Base-by-base conservation (phyloP, 768 basidiomycete species). In the Mrakia gelida region DNA sequence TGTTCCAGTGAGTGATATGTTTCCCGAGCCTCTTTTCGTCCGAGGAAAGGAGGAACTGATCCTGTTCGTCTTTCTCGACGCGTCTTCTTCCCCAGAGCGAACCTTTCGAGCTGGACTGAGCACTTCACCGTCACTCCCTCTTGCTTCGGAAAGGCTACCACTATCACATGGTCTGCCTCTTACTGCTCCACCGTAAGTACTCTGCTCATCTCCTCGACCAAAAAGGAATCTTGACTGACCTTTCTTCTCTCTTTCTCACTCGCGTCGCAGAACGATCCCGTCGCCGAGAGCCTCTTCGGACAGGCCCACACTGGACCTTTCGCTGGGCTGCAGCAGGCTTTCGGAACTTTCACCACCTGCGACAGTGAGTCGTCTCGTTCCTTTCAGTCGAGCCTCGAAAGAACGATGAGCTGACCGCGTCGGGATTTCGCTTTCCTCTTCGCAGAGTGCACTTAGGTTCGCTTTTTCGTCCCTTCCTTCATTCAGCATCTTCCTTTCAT, bases 81-180 rank as follows among this genome's bases (percentile, higher is more conserved):
- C 59, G 59, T 28, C 23, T 59, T 28, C 59, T 26, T 59, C 28
- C n/a, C 68, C 72, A 78, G 65, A 65, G 77, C 77, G 38, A 78
- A 78, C 23, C 67, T 78, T 21, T 18, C 49, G 21, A 10, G 5
- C 16, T 78, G 77, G 77, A 78, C 72, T 49, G 77, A 78, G 63
- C 77, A 78, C 56, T 74, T 72, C 77, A 78, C 77, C 30, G 13
- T 78, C n/a, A 8, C n/a, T 18, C 71, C 77, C 4, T 49, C 75
- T 1, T 76, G 75, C 61, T 30, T 43, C 28, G 75, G 75, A 16
- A 76, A 76, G 71, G 75, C 68, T 1, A 76, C 56, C 10, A n/a
- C 28, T 9, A 18, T 76, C 70, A 28, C 52, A 7, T 76, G 75
- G 75, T 43, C 75, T 1, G 75, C 75, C 1, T 41, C 16, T 6